A percentile compares a stretch with the other conserved stretches of the same genome.
Conservation (phyloP, 768 basidiomycete genomes). For the Cytidiella melzeri region DNA sequence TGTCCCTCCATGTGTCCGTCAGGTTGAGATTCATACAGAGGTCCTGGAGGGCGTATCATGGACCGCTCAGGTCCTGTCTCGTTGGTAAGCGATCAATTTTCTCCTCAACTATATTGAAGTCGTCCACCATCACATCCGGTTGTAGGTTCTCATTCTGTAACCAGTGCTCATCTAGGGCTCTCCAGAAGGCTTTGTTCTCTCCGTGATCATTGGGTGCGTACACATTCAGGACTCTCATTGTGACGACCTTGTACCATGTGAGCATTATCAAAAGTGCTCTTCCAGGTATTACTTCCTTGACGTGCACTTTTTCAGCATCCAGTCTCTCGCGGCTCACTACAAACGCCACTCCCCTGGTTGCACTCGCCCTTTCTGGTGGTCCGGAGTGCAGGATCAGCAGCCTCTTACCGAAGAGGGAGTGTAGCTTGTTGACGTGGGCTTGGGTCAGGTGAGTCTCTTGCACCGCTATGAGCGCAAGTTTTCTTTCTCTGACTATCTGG, state of each 20-base stretch:
- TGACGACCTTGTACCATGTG: constrained; percentile 6
- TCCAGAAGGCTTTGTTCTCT: constrained; percentile 16
- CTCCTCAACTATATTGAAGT: too few relatives aligned
- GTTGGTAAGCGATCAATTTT: too few relatives aligned
- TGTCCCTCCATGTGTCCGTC: constrained; percentile 12
- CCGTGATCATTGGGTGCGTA: constrained; percentile 13
- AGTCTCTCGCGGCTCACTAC: background rate
- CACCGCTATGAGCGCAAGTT: too few relatives aligned
- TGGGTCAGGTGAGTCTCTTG: constrained; percentile 9
- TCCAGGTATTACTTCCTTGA: constrained; percentile 4
- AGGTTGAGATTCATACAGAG: constrained; percentile 1
- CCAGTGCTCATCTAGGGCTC: background rate
- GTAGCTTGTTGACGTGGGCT: background rate
- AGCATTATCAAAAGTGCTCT: constrained; percentile 1
- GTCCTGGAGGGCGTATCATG: constrained; percentile 2
- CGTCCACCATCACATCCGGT: constrained; percentile 12
- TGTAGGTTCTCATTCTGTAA: background rate
- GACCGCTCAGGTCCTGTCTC: background rate
- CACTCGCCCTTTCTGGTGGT: background rate
- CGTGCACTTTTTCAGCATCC: background rate
- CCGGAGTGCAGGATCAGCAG: background rate
- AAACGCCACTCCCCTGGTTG: background rate
- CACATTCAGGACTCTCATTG: constrained; percentile 1
- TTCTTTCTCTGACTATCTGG: too few relatives aligned
- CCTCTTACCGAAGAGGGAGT: background rate